Evolutionary conservation across 2,329 filamentous ascomycete genomes (phyloP), one percentile per base, ranked within the genome.

Genomic region (Curvularia sp.): DNA sequence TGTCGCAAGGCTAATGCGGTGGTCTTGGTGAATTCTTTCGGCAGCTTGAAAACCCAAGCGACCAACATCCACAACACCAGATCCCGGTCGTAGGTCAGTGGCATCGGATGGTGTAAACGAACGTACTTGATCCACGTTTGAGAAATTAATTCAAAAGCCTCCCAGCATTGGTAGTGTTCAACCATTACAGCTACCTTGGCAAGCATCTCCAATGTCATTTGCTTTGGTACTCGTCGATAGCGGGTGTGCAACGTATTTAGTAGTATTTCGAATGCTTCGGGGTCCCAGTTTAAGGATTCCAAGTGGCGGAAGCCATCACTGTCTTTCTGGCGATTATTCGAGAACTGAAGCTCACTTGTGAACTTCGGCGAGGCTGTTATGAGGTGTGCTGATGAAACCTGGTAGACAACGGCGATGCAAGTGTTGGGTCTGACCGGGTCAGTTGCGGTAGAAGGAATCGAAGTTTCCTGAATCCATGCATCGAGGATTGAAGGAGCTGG

Each of bases 231-330:
- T 41, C 77, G 74, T 28, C 71, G 61, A 12, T 72, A 75, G 5
- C 75, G 76, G 53, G 79, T 73, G 66, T 84, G 82, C 10, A 83
- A 68, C 12, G 80, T 77, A 53, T 82, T 76, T 53, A 83, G 66
- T 1, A 83, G 58, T 18, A 79, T 78, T 12, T 73, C 63, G 5
- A 83, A 73, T 0, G 80, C 80, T n/a, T 77, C 69, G 3, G 73
- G 65, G 49, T 82, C 73, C 65, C 60, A 68, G 70, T 59, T 51
- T 25, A 45, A 23, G 18, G 52, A 48, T 3, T 42, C 18, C 2
- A 61, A 9, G 21, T 62, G 50, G 21, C 53, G 56, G 10, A 54
- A 32, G 15, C 55, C 59, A 45, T 57, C 43, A 1, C 56, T 10
- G 5, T 42, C 45, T 34, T 59, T 45, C 3, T 12, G 8, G 8